Evolutionary conservation across 352 stramenopile genomes (phyloP).

Genomic region (Globisporangium rhizosaccharum): DNA sequence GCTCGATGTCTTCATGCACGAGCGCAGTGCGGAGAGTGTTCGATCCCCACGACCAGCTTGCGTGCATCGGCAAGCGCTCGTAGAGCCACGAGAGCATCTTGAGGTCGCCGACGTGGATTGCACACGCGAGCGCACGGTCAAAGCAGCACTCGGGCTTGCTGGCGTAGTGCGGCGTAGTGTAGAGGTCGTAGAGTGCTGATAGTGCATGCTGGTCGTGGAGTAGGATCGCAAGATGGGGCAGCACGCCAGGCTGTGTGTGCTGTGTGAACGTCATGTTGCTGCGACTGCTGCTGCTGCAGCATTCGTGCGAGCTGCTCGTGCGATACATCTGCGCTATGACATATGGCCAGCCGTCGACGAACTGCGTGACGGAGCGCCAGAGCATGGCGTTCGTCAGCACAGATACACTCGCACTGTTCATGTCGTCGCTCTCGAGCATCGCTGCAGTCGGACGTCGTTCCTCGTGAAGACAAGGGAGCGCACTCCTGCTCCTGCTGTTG

Average conservation of each 20-base stretch:
- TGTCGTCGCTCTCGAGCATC: neutral
- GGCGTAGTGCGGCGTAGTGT: neutral
- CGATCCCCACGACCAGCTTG: neutral
- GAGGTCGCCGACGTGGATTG: neutral
- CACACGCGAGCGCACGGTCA: neutral
- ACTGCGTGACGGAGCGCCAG: slow-evolving; percentile 4
- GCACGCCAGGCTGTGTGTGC: neutral
- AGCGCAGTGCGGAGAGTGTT: neutral
- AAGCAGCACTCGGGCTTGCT: neutral
- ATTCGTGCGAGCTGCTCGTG: neutral
- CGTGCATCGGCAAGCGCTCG: slow-evolving; percentile 1
- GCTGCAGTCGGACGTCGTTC: too few relatives aligned
- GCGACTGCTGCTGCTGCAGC: neutral
- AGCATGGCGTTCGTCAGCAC: slow-evolving; percentile 3
- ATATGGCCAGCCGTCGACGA: slow-evolving; percentile 2
- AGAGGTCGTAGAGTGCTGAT: slow-evolving; percentile 3
- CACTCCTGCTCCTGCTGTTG: too few relatives aligned
- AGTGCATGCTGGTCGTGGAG: slow-evolving; percentile 1
- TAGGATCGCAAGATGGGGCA: slow-evolving; percentile 6
- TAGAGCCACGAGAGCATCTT: slow-evolving; percentile 8
- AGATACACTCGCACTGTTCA: neutral
- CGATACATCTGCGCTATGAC: slow-evolving; percentile 3
- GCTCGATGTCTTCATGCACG: neutral
- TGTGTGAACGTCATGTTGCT: neutral
- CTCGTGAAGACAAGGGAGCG: too few relatives aligned